Conservation (phyloP, 768 basidiomycete species). For the Psilocybe tampanensis region DNA sequence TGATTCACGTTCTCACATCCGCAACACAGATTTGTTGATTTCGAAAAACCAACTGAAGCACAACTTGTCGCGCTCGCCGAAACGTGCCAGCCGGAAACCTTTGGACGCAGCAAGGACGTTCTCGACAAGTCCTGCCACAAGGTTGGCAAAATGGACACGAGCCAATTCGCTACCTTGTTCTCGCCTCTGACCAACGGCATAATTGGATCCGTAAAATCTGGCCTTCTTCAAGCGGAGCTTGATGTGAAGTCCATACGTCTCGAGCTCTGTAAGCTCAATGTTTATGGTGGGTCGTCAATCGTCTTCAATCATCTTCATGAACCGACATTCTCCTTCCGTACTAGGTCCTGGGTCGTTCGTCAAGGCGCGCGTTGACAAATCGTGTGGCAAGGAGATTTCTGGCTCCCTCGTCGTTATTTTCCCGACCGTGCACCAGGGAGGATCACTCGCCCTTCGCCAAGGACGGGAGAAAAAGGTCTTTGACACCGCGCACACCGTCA, state of each 20-base stretch:
- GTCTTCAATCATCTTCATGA: too few species aligned
- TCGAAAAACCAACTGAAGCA: background rate
- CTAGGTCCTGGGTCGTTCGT: constrained; percentile 38
- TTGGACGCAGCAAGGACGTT: constrained; percentile 25
- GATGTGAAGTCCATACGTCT: constrained; percentile 19
- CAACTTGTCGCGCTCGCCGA: constrained; percentile 13
- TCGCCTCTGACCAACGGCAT: constrained; percentile 19
- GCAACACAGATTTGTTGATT: constrained; percentile 37
- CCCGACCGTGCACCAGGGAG: constrained; percentile 46
- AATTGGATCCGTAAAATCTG: constrained; percentile 23
- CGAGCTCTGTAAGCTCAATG: constrained; percentile 49
- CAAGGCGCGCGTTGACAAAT: constrained; percentile 49
- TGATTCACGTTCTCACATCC: too few species aligned
- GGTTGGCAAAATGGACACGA: constrained; percentile 41
- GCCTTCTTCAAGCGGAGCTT: constrained; percentile 18
- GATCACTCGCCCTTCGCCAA: constrained; percentile 37
- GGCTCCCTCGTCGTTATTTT: constrained; percentile 50
- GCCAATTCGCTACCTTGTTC: constrained; percentile 36
- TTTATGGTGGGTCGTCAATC: constrained; percentile 43
- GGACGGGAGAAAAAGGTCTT: constrained; percentile 32
- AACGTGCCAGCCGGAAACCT: constrained; percentile 26
- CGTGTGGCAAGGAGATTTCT: constrained; percentile 36
- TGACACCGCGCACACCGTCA: constrained; percentile 33
- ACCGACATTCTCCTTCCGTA: too few species aligned
- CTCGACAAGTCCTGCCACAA: constrained; percentile 28